These are phyloP conservation scores for Globisporangium radiosum DNA, from an alignment of 352 stramenopile genomes.

Conservation along the genomic window DNA sequence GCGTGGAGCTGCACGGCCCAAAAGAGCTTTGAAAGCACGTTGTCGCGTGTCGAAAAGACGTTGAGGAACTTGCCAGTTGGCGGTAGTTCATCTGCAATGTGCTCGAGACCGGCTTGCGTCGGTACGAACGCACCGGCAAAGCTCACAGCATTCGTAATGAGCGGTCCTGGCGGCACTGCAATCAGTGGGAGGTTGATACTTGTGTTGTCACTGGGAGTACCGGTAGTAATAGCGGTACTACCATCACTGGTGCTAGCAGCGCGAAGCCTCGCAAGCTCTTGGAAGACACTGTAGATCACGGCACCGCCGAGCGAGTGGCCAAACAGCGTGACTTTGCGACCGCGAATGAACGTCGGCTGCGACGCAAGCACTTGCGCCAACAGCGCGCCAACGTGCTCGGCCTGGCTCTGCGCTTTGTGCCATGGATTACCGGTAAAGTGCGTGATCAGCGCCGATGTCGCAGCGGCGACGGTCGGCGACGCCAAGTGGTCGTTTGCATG, in stretches of 20 bases:
- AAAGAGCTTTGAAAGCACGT: conserved; percentile 70
- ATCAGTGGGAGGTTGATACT: not conserved
- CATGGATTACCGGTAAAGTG: conserved; percentile 81
- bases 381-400: conserved; percentile 63
- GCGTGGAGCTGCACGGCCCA: conserved; percentile 55
- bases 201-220: not conserved
- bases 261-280: conserved; percentile 52
- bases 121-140: conserved; percentile 71
- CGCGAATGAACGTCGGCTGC: conserved; percentile 36
- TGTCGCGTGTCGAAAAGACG: conserved; percentile 71
- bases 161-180: conserved; percentile 7
- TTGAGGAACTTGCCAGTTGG: conserved; percentile 56
- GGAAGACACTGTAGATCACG: conserved; percentile 66
- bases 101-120: conserved; percentile 23
- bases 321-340: conserved; percentile 57
- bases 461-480: conserved; percentile 21
- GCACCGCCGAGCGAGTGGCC: conserved; percentile 76
- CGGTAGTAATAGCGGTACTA: not conserved
- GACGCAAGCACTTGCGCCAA: conserved; percentile 61
- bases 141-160: conserved; percentile 50
- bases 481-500: conserved; percentile 61
- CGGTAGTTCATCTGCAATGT: conserved; percentile 30
- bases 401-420: conserved; percentile 79
- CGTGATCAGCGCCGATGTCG: conserved; percentile 47
- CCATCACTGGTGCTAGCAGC: not conserved